phyloP scores from a whole-genome alignment of 1,284 basidiomycete genomes.

The Waitea zeae region DNA sequence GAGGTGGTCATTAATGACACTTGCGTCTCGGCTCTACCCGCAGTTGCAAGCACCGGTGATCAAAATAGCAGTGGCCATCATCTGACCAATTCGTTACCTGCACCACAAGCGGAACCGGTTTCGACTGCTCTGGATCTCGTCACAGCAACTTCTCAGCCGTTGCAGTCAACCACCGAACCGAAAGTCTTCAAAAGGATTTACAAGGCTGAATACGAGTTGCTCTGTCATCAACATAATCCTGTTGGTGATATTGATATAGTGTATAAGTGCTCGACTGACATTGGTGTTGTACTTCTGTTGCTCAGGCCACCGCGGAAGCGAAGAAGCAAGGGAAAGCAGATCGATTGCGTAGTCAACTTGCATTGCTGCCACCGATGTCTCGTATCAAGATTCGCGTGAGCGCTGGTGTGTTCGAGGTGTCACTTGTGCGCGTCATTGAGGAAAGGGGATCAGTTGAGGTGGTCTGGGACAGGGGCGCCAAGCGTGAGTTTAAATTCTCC shows the following conservation, averaged over 20 bases:
- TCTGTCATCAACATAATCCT: conserved; percentile 74
- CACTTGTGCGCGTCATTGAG: conserved; percentile 50
- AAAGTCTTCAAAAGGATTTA: conserved; percentile 44
- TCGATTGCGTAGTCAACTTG: conserved; percentile 43
- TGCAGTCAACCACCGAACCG: conserved; percentile 12
- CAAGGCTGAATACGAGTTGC: conserved; percentile 53
- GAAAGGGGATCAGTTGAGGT: conserved; percentile 56
- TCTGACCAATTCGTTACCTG: too few relatives aligned
- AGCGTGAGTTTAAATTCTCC: conserved; percentile 65
- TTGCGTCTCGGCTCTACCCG: neutral
- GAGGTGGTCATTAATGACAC: conserved; percentile 46
- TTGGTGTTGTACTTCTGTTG: too few relatives aligned
- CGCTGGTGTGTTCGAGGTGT: conserved; percentile 68
- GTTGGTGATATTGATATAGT: conserved; percentile 24
- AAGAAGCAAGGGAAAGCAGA: conserved; percentile 56
- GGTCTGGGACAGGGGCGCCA: conserved; percentile 55
- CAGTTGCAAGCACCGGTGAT: conserved; percentile 1
- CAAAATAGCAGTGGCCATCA: too few relatives aligned
- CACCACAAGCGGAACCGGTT: too few relatives aligned
- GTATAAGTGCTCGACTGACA: conserved; percentile 1
- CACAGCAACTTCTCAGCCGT: conserved; percentile 4
- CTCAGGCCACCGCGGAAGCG: conserved; percentile 47
- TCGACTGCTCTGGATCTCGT: conserved; percentile 10
- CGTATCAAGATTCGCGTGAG: conserved; percentile 68
- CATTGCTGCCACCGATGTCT: conserved; percentile 48